These are phyloP conservation scores for Telopea speciosissima DNA, from an alignment of 177 flowering plant species.

Conservation along the genomic window DNA sequence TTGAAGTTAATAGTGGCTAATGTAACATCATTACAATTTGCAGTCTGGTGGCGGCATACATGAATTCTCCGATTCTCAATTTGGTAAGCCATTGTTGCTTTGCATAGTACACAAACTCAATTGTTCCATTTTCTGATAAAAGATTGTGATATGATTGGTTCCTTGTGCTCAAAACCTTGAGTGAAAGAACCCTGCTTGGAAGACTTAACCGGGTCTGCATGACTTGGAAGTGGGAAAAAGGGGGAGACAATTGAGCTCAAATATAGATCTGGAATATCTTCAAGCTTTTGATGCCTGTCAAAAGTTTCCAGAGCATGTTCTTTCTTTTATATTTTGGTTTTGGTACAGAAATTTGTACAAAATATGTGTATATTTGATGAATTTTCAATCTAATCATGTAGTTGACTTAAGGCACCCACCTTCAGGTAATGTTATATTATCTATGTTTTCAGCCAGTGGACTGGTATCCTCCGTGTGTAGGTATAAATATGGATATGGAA, in stretches of 20 bases:
- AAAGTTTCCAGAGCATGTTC: background rate
- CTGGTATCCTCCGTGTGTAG: background rate
- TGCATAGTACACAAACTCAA: constrained; percentile 1
- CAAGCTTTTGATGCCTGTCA: background rate
- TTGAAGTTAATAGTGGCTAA: constrained; percentile 6
- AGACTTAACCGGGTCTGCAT: background rate
- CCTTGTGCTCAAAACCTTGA: background rate
- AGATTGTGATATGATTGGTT: background rate
- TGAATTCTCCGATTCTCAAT: constrained; percentile 99
- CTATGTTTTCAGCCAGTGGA: background rate
- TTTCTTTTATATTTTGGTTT: background rate
- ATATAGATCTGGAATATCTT: background rate
- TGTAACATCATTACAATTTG: constrained; percentile 16
- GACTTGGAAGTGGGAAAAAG: background rate
- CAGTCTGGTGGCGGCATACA: constrained; percentile 99
- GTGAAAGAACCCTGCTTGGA: background rate
- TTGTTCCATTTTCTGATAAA: background rate
- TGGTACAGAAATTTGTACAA: background rate
- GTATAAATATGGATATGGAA: background rate
- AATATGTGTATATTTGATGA: background rate
- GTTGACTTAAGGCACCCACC: background rate
- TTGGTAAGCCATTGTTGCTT: constrained; percentile 47
- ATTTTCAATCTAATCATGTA: background rate
- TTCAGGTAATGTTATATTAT: background rate
- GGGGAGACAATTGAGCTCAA: background rate